phyloP scores from a whole-genome alignment of 768 basidiomycete genomes.

The Panaeolus papilionaceus region DNA sequence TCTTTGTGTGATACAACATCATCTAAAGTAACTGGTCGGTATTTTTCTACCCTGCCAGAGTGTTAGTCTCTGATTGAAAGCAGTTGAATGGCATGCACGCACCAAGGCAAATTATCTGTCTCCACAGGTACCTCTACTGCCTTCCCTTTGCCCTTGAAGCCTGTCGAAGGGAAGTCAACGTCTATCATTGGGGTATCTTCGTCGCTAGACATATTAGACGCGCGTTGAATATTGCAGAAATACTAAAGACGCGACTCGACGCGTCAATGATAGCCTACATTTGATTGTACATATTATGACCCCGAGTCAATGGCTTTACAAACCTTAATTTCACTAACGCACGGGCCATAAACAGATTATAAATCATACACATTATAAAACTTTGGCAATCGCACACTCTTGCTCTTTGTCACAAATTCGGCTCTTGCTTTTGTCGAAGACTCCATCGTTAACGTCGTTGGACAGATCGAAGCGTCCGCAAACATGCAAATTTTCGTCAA shows the following conservation, averaged over 20 bases:
- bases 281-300: slow-evolving; percentile 26
- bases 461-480: slow-evolving; percentile 83
- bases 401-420: slow-evolving; percentile 32
- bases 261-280: slow-evolving; percentile 23
- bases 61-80: slow-evolving; percentile 18
- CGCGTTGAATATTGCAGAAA: slow-evolving; percentile 18
- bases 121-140: slow-evolving; percentile 53
- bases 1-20: slow-evolving; percentile 98
- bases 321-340: slow-evolving; percentile 42
- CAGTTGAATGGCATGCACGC: slow-evolving; percentile 28
- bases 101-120: slow-evolving; percentile 88
- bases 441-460: slow-evolving; percentile 91
- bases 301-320: slow-evolving; percentile 24
- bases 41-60: slow-evolving; percentile 91
- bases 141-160: slow-evolving; percentile 78
- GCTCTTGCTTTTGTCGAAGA: slow-evolving; percentile 88
- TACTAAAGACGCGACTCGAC: slow-evolving; percentile 20
- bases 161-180: slow-evolving; percentile 40
- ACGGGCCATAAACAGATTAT: slow-evolving; percentile 53
- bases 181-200: slow-evolving; percentile 61
- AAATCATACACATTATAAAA: slow-evolving; percentile 38
- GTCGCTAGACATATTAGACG: slow-evolving; percentile 59
- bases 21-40: slow-evolving; percentile 87
- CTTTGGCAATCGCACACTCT: slow-evolving; percentile 20
- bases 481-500: slow-evolving; percentile 99